Percentiles rank a stretch among this genome's conserved stretches.
Conservation (phyloP, 1,284 basidiomycete genomes). For the Marasmius tenuissimus region DNA sequence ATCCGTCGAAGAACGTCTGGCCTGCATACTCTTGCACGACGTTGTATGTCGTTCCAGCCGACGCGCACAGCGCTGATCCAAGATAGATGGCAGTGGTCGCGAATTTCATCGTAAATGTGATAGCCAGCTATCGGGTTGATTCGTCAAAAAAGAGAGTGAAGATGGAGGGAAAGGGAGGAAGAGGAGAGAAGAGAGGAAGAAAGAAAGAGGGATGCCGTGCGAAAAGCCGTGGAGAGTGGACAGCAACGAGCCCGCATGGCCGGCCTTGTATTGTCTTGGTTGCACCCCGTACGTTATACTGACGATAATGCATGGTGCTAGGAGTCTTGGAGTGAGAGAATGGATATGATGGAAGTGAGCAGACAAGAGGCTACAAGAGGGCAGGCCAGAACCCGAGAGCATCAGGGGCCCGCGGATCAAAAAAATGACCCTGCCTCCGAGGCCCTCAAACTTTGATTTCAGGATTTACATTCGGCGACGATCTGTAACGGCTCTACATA, state of each 20-base stretch:
- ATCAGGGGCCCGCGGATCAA: no score
- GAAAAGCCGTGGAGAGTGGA: neutral
- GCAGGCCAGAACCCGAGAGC: no score
- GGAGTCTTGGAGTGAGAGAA: no score
- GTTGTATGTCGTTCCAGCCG: constrained; percentile 36
- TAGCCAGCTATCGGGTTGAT: neutral
- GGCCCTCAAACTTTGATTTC: no score
- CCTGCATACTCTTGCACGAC: constrained; percentile 50
- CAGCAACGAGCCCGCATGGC: neutral
- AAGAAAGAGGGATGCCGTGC: neutral
- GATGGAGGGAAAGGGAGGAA: neutral
- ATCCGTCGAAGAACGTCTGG: constrained; percentile 52
- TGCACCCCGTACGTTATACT: no score
- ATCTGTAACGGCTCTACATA: no score
- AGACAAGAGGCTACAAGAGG: no score
- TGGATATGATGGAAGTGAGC: no score
- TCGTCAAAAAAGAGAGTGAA: neutral
- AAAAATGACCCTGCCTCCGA: no score
- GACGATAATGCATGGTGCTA: no score
- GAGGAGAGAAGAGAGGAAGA: neutral
- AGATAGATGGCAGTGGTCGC: neutral
- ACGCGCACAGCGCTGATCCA: neutral
- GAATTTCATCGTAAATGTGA: neutral
- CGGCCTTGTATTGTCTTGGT: no score
- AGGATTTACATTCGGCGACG: no score